Conservation (phyloP, 305 asterid species). For the Rubia tinctorum region DNA sequence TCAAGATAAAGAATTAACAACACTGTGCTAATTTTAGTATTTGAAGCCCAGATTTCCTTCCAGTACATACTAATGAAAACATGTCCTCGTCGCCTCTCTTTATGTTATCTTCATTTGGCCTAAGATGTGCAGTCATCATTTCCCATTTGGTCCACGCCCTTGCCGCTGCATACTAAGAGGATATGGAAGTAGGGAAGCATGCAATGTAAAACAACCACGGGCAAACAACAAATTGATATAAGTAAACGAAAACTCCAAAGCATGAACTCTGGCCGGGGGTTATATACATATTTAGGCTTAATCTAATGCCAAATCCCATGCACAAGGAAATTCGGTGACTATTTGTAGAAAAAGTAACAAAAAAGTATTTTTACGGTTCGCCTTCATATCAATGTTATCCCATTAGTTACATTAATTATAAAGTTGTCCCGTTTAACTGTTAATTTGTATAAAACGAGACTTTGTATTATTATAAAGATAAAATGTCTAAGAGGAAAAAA, state of each 20-base stretch:
- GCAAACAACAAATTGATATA: not conserved
- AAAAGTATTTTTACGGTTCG: not conserved
- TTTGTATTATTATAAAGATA: too few relatives aligned
- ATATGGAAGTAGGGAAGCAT: not conserved
- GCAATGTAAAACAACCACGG: not conserved
- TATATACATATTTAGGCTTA: not conserved
- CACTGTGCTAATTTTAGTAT: not conserved
- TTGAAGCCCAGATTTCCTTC: constrained; percentile 1
- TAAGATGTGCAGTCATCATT: constrained; percentile 89
- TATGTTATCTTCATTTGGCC: constrained; percentile 62
- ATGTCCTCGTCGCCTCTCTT: constrained; percentile 76
- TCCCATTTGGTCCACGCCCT: constrained; percentile 98
- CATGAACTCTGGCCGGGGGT: not conserved
- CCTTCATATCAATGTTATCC: not conserved
- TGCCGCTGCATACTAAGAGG: constrained; percentile 76
- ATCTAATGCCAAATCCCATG: not conserved
- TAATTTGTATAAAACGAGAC: too few relatives aligned
- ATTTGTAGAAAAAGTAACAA: constrained; percentile 7
- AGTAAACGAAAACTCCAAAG: not conserved
- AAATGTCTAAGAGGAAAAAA: too few relatives aligned
- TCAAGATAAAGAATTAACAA: constrained; percentile 9
- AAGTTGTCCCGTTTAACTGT: too few relatives aligned
- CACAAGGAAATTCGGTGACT: not conserved
- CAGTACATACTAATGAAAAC: constrained; percentile 79
- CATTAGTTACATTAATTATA: too few relatives aligned